Evolutionary conservation across 345 rosid genomes (phyloP).

Genomic region (Bruguiera parviflora): DNA sequence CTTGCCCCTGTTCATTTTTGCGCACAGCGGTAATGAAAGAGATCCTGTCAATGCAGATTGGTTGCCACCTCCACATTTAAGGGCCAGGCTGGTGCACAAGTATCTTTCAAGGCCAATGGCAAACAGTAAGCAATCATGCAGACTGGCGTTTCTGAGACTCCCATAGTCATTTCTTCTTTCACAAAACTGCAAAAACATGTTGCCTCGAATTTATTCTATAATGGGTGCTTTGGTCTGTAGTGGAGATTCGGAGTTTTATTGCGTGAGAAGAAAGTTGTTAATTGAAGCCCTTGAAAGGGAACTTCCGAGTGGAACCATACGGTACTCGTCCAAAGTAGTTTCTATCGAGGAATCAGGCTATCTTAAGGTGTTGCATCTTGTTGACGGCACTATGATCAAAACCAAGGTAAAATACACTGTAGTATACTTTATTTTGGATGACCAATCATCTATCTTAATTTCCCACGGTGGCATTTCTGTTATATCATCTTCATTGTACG

Average conservation of each 20-base stretch:
- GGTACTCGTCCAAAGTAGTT: conserved; percentile 62
- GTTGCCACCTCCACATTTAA: conserved; percentile 21
- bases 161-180: background rate
- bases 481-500: background rate
- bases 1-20: too few species aligned
- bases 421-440: background rate
- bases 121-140: conserved; percentile 28
- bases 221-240: conserved; percentile 7
- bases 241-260: conserved; percentile 46
- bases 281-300: conserved; percentile 51
- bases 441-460: background rate
- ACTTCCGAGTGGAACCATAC: conserved; percentile 56
- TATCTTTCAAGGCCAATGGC: conserved; percentile 17
- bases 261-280: conserved; percentile 50
- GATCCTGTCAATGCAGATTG: conserved; percentile 28
- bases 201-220: background rate
- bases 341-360: conserved; percentile 53
- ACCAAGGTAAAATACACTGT: conserved; percentile 44
- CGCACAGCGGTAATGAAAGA: background rate
- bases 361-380: conserved; percentile 53
- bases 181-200: too few species aligned
- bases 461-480: background rate
- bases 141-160: background rate
- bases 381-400: conserved; percentile 50
- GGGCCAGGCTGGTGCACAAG: conserved; percentile 9